Base-by-base conservation (phyloP, 108 stramenopile species). In the Asterionellopsis glacialis region DNA sequence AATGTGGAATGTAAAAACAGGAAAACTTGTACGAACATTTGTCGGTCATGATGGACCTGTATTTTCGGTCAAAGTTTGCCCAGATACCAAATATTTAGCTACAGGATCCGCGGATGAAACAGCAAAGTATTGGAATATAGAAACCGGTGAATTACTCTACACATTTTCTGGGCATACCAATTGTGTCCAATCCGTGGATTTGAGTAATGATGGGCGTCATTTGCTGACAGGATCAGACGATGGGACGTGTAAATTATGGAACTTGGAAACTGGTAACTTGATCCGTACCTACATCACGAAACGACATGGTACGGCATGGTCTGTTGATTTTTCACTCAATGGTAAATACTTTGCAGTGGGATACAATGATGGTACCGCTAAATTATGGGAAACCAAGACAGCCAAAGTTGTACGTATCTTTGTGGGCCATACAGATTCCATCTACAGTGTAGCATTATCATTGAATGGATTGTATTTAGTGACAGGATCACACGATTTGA, bases 1-100 rank as follows among this genome's bases (percentile, higher is more conserved):
- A 25, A 24, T 53, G 52, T 53, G 52, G 52, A 53, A 53, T 53
- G 52, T 24, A 1, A 21, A 25, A 15, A 25, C 52, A 24, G 52
- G 52, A 24, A 19, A 15, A 15, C 24, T 19, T 9, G 52, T 24
- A 5, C 19, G 24, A 53, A 5, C 24, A 1, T 53, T 53, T 53
- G 19, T 24, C 24, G 52, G 52, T 15, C 52, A 53, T 21, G 24
- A 19, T 24, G 52, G 52, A 15, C 52, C 52, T 53, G 24, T 53
- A 15, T 53, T 53, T 25, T 21, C 52, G 5, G 24, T 53, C 21
- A 53, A 53, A 9, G 14, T 53, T 25, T 21, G 22, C 4, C 14
- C 52, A 1, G 24, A 53, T 25, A 5, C 22, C 2, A 53, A 53
- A 25, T 25, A 23, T 2, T 15, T 53, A 3, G 52, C 52, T 15